Conservation (phyloP, 306 rosid species). For the Parietaria judaica region DNA sequence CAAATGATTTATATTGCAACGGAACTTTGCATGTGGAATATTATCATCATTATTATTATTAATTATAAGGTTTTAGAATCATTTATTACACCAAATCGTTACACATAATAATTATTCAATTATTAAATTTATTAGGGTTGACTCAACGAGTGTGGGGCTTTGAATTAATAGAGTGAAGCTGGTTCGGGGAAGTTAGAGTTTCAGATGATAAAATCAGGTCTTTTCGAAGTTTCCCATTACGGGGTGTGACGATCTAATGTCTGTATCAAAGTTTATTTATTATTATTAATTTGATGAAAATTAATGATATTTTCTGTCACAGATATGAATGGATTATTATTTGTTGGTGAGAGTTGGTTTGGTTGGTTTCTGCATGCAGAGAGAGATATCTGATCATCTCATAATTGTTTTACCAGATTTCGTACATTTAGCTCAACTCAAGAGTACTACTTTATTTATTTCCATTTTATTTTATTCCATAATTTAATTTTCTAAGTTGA, state of each 20-base stretch:
- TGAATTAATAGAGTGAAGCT: slow-evolving; percentile 27
- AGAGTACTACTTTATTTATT: neutral
- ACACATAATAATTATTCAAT: neutral
- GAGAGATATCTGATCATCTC: neutral
- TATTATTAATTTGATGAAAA: neutral
- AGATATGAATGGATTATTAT: neutral
- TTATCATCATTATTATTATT: slow-evolving; percentile 1
- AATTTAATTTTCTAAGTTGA: too few relatives aligned
- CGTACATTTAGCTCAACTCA: neutral
- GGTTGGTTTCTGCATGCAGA: slow-evolving; percentile 4
- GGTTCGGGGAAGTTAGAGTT: slow-evolving; percentile 28
- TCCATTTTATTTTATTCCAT: too few relatives aligned
- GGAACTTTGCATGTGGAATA: slow-evolving; percentile 13
- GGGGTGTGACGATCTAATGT: slow-evolving; percentile 12
- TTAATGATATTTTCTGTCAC: neutral
- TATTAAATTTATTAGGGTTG: slow-evolving; percentile 7
- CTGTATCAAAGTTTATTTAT: neutral
- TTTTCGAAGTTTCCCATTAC: slow-evolving; percentile 20
- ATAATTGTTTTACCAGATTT: neutral
- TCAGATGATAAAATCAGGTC: slow-evolving; percentile 25
- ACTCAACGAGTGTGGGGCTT: neutral
- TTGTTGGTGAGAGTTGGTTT: neutral
- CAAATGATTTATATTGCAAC: slow-evolving; percentile 23
- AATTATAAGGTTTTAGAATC: slow-evolving; percentile 12
- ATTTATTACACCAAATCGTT: neutral